Conservation (phyloP, 2,329 filamentous ascomycete genomes). For the Endocalyx cinctus region DNA sequence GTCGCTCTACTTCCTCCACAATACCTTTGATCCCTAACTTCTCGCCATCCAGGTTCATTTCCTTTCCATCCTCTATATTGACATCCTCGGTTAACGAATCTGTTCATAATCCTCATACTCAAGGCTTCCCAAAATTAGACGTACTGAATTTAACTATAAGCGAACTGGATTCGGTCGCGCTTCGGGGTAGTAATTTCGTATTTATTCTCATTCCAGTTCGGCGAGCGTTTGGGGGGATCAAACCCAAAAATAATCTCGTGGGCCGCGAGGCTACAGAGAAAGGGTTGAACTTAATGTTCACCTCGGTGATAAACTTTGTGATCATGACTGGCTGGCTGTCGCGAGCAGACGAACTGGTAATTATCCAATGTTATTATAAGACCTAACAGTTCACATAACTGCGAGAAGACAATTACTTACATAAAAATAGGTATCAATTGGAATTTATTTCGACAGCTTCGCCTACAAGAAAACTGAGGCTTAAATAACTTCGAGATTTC, state of each 20-base stretch:
- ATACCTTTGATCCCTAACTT: conserved; percentile 82
- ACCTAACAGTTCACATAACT: no score
- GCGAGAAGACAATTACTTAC: no score
- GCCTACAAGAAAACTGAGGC: no score
- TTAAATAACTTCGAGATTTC: no score
- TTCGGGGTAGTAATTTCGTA: conserved; percentile 68
- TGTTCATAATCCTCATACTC: no score
- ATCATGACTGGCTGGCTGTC: no score
- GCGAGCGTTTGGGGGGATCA: conserved; percentile 76
- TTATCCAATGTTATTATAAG: no score
- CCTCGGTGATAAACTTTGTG: conserved; percentile 79
- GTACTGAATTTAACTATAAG: conserved; percentile 83
- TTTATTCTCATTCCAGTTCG: conserved; percentile 69
- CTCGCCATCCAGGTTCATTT: conserved; percentile 76
- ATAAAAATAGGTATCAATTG: no score
- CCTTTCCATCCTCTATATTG: conserved; percentile 79
- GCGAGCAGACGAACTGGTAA: no score
- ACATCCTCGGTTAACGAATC: conserved; percentile 16
- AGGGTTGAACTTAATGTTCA: conserved; percentile 88
- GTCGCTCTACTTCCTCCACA: conserved; percentile 82
- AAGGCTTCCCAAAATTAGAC: no score
- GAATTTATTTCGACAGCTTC: no score
- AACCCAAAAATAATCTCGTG: conserved; percentile 80
- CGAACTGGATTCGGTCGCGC: conserved; percentile 62
- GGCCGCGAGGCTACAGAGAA: conserved; percentile 77